Evolutionary conservation across 495 filamentous ascomycete species (phyloP), one percentile per base, ranked within the genome.

Genomic region (Penicillium psychrofluorescens): DNA sequence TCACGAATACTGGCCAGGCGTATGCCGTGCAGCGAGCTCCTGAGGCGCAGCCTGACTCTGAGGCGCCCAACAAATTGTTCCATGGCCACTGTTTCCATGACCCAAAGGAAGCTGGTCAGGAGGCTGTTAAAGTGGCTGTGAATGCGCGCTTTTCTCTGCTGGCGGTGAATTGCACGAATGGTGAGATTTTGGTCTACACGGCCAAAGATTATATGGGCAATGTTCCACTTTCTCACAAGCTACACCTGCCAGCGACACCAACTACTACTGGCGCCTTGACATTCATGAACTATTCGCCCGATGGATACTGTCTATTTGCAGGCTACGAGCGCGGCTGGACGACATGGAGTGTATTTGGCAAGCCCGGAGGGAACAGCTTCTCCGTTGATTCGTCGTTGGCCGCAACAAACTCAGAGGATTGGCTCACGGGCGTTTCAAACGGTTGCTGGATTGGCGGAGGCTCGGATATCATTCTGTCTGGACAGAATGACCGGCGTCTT

Each of bases 301-400:
- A 99, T 58, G 94, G 94, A 32, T 96, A 97, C 58, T 95, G 90
- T 56, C 75, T 97, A 4, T 95, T 99, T 63, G 89, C 85, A 34
- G 94, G 92, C 15, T 97, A 89, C 56, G 85, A 94, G 48, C 81
- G 80, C 47, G 94, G 94, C 10, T 99, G 94, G 94, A 85, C 83
- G 11, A 90, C 81, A 30, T 97, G 90, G 90, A 96, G 91, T 61
- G 94, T 96, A 6, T 99, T 90, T 63, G 94, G 94, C 13, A 96
- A 95, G 61, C 76, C 83, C 4, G 80, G 86, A 10, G 85, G 81
- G 13, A 86, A 76, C 45, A 95, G 88, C 57, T 97, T 96, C 56
- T 67, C 71, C 10, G 70, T 80, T 4, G 85, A 95, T 52, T 63
- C 64, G 11, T 62, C 66, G 12, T 70, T 88, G n/a, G 76, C 84